These are phyloP conservation scores for Camelina sativa DNA, from an alignment of 345 rosid genomes.

Conservation along the genomic window DNA sequence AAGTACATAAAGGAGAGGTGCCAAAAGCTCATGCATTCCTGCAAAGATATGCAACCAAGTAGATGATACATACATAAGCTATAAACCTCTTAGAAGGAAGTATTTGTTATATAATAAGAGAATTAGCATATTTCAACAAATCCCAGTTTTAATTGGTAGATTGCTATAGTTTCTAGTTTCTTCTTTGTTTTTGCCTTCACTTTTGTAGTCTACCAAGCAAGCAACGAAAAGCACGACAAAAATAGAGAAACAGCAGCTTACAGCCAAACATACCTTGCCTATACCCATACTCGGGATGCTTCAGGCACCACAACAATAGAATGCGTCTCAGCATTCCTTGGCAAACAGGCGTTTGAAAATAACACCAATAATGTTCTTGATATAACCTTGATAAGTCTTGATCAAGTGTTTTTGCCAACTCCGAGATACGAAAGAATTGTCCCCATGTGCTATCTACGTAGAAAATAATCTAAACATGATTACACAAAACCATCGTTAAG, in stretches of 20 bases:
- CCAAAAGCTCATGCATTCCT: conserved; percentile 97
- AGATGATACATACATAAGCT: background rate
- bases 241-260: background rate
- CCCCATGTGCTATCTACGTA: conserved; percentile 89
- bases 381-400: conserved; percentile 85
- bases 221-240: too few species aligned
- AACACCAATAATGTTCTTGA: conserved; percentile 85
- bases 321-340: conserved; percentile 91
- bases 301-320: conserved; percentile 80
- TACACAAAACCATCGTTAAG: too few species aligned
- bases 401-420: conserved; percentile 86
- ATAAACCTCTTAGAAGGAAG: background rate
- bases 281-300: conserved; percentile 81
- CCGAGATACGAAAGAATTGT: conserved; percentile 80
- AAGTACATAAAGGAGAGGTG: conserved; percentile 82
- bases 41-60: conserved; percentile 5
- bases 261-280: conserved; percentile 64
- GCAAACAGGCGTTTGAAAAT: conserved; percentile 82
- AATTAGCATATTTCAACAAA: background rate
- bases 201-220: too few species aligned
- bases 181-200: background rate
- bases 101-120: background rate
- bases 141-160: too few species aligned
- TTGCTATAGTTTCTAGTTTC: background rate
- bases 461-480: background rate